Evolutionary conservation across 169 alveolate species (phyloP).

Genomic region (Cryptosporidium ubiquitum): DNA sequence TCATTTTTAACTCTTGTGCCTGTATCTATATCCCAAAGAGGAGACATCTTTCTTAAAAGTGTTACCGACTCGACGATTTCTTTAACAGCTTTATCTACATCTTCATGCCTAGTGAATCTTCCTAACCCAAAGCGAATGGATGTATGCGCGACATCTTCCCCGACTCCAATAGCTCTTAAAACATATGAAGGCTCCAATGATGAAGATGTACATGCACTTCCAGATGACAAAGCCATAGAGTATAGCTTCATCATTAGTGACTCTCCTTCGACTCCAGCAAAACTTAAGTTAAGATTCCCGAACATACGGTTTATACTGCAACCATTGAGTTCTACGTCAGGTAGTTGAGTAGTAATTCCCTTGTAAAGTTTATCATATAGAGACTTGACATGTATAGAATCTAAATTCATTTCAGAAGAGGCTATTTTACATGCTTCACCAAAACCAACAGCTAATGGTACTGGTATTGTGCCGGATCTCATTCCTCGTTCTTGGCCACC

Average conservation of each 20-base stretch:
- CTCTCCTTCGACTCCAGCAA: slow-evolving; percentile 95
- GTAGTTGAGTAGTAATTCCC: slow-evolving; percentile 63
- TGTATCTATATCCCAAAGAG: slow-evolving; percentile 91
- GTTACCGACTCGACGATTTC: slow-evolving; percentile 84
- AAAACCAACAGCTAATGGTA: slow-evolving; percentile 94
- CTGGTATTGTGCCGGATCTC: slow-evolving; percentile 95
- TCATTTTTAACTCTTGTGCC: slow-evolving; percentile 81
- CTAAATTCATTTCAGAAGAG: slow-evolving; percentile 92
- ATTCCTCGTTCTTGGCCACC: slow-evolving; percentile 99
- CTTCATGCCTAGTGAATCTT: slow-evolving; percentile 94
- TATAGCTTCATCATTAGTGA: slow-evolving; percentile 89
- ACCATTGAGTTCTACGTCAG: slow-evolving; percentile 78
- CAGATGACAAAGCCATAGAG: slow-evolving; percentile 89
- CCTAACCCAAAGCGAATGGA: slow-evolving; percentile 97
- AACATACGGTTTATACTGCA: slow-evolving; percentile 79
- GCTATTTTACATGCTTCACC: slow-evolving; percentile 96
- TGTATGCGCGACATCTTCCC: slow-evolving; percentile 97
- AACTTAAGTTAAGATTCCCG: slow-evolving; percentile 95
- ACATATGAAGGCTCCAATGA: slow-evolving; percentile 90
- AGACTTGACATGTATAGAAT: slow-evolving; percentile 86
- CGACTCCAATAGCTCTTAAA: slow-evolving; percentile 94
- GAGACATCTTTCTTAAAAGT: slow-evolving; percentile 89
- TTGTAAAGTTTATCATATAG: slow-evolving; percentile 82
- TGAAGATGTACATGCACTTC: slow-evolving; percentile 85
- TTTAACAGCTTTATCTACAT: slow-evolving; percentile 88